Percentiles rank a stretch among this genome's conserved stretches.
Conservation (phyloP, 2,329 filamentous ascomycete species). For the Plenodomus tracheiphilus region DNA sequence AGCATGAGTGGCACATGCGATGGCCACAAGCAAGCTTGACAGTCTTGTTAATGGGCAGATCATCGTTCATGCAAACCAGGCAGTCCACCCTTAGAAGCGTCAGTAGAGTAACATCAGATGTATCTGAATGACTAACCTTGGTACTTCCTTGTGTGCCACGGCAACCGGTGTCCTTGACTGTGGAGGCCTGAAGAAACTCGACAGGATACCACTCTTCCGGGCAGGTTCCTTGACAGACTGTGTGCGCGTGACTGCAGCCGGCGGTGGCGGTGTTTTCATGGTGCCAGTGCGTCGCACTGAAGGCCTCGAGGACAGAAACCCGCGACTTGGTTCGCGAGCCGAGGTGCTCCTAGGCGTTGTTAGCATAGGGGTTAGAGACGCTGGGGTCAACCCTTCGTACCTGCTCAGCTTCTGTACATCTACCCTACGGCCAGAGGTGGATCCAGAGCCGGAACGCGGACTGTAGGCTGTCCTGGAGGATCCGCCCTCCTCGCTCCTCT, state of each 20-base stretch:
- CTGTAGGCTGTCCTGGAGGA: constrained; percentile 41
- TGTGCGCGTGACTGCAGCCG: constrained; percentile 28
- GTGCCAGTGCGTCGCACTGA: constrained; percentile 36
- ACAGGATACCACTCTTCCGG: constrained; percentile 38
- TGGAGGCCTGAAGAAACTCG: constrained; percentile 35
- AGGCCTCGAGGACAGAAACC: constrained; percentile 32
- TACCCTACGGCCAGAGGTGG: constrained; percentile 32
- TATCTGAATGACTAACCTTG: constrained; percentile 15
- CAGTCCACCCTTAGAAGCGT: constrained; percentile 64
- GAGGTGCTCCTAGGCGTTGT: constrained; percentile 31
- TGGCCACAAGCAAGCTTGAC: constrained; percentile 78
- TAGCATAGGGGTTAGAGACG: constrained; percentile 12
- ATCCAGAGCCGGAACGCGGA: constrained; percentile 37
- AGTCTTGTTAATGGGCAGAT: constrained; percentile 64
- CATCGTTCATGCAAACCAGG: constrained; percentile 69
- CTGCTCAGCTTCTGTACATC: constrained; percentile 38
- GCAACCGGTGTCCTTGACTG: constrained; percentile 26
- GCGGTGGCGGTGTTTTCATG: constrained; percentile 30
- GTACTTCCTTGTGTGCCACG: constrained; percentile 30
- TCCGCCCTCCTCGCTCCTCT: constrained; percentile 38
- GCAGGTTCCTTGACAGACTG: constrained; percentile 29
- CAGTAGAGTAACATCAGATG: constrained; percentile 8
- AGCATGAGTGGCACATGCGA: constrained; percentile 76
- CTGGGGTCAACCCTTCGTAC: constrained; percentile 17
- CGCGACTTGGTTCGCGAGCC: constrained; percentile 34